Base-by-base conservation (phyloP, 495 filamentous ascomycete species). In the Jackrogersella multiformis region DNA sequence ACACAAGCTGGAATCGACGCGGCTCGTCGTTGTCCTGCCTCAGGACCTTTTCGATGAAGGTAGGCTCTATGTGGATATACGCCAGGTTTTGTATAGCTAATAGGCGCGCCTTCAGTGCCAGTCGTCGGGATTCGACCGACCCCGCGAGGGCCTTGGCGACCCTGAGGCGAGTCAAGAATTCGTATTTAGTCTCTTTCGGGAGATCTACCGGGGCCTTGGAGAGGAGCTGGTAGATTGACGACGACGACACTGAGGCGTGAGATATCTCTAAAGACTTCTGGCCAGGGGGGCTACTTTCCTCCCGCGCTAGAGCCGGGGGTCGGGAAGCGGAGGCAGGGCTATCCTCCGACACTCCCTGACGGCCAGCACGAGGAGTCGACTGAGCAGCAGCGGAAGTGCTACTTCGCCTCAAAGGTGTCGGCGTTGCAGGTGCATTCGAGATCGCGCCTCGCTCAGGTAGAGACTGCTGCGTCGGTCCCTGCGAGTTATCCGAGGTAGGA, bases 31-130 rank as follows among this genome's bases (percentile, higher is more conserved):
- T 86, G 70, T 99, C 96, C 69, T 91, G 89, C 71, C 90, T 91
- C 20, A 96, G 80, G 39, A 96, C 85, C 77, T 92, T 96, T 65
- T 93, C 88, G 44, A 91, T 83, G 72, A 98, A 97, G 7, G 85
- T 81, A 5, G 82, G 74, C 70, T 98, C 96, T 2, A 86, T 82
- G 69, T 93, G 87, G 55, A 98, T 88, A 76, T 96, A 97, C 7
- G 93, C 93, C 39, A 98, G 78, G 72, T 99, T 99, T 15, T 92
- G 93, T 66, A 97, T 86, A 21, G 96, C 94, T 45, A 98, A 80
- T 18, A 97, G 80, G 20, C 94, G 89, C 51, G 94, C 88, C 28
- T 89, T 87, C 35, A 98, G 82, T 18, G 95, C 88, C 65, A 91
- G 85, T 71, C 92, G 90, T 32, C 93, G 85, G 38, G 85, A 86